Evolutionary conservation across 805 yeast genomes (phyloP), one percentile per base, ranked within the genome.

Genomic region (Cyberlindnera suaveolens): DNA sequence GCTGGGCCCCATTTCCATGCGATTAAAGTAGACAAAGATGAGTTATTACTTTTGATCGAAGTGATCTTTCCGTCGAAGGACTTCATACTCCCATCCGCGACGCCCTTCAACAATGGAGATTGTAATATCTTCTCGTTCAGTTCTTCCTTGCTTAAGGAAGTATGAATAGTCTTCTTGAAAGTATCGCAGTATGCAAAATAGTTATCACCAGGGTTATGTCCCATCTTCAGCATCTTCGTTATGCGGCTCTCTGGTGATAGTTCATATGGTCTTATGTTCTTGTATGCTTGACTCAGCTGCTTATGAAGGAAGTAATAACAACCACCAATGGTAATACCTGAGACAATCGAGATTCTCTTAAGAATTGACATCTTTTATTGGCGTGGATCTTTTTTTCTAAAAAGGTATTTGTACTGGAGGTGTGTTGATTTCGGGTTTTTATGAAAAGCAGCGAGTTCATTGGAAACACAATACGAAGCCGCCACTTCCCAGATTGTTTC

Each of bases 151-250:
- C 27, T n/a, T n/a, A 31, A 14, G 6, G 10, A 7, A 6, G 40
- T 31, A 4, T 18, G 26, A 9, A 54, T 23, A 2, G 41, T 47
- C 18, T 47, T 35, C 38, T 50, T 54, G 40, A 37, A 56, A 1
- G 49, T 43, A 36, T 56, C 55, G 19, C 53, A 45, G 34, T 54
- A 56, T 3, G 56, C 54, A 16, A 50, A 44, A 20, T 47, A 41
- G 8, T 27, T 15, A 9, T 30, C 34, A 27, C 31, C 31, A 15
- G 43, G 27, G 27, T 27, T 5, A 40, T 48, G n/a, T 36, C 36
- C n/a, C 29, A 15, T 11, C 20, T 48, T 48, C 37, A 53, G 46
- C 17, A 32, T n/a, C 11, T 35, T 30, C 30, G 31, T 18, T 11
- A 49, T 48, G 9, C 42, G 44, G 1, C 57, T 45, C 1, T 43